Evolutionary conservation across 306 rosid genomes (phyloP).

Genomic region (Hylodesmum podocarpum): DNA sequence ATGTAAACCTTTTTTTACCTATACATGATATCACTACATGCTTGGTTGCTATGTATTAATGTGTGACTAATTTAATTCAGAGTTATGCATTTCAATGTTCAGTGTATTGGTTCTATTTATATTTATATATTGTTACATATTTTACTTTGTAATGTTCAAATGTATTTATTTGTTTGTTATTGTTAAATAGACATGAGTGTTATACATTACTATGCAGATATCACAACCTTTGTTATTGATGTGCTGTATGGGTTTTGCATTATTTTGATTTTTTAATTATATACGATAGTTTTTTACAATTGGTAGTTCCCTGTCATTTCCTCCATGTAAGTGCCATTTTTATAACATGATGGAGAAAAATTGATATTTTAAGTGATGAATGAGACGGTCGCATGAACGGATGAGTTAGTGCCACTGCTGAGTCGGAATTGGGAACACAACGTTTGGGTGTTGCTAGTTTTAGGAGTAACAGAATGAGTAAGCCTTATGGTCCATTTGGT

Average conservation of each 20-base stretch:
- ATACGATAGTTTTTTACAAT: background rate
- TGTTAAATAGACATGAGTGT: background rate
- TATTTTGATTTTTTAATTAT: background rate
- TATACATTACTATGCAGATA: background rate
- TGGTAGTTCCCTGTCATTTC: background rate
- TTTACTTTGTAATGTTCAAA: background rate
- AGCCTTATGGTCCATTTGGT: too few species aligned
- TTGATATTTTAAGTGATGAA: background rate
- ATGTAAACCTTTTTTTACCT: background rate
- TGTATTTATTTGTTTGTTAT: background rate
- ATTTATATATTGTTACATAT: background rate
- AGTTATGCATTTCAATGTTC: background rate
- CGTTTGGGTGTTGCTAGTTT: background rate
- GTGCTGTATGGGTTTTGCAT: background rate
- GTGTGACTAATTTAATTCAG: background rate
- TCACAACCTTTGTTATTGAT: background rate
- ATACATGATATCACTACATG: background rate
- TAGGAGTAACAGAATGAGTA: too few species aligned
- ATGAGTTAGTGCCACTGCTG: background rate
- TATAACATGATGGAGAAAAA: background rate
- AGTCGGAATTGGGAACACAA: background rate
- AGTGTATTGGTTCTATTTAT: background rate
- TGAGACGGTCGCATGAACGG: background rate
- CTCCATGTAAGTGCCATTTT: background rate
- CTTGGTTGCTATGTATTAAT: background rate